Evolutionary conservation across 1,284 basidiomycete species (phyloP), one percentile per base, ranked within the genome.

Genomic region (Paramarasmius palmivorus): DNA sequence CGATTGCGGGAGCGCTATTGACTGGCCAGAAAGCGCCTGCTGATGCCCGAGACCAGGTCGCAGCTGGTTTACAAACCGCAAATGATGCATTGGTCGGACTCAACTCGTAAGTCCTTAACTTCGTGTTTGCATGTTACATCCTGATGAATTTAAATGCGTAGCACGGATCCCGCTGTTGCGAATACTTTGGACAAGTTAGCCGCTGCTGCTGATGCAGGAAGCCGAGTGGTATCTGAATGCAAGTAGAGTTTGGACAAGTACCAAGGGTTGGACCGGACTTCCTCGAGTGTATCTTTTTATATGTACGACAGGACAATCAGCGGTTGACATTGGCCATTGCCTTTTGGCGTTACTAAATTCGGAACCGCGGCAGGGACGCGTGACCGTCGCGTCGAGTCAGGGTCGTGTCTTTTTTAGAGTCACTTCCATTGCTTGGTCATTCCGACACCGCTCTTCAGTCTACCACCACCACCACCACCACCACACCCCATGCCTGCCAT

Each of bases 21-120:
- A 66, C 65, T 3, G 71, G 71, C 12, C 64, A 68, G 56, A 51
- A 63, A 7, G 69, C 73, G 0, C 71, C 73, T 14, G 71, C 72
- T 17, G 63, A 49, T 45, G 69, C 71, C 19, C 67, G 73, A 40
- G 59, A 63, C 55, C 68, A 71, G 57, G 70, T 71, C 23, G 55
- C 55, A 25, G 47, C 50, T 26, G 69, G 70, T 15, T 62, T 74
- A 15, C 60, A 64, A 59, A 54, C 58, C 8, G 65, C 70, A 17
- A 12, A 29, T n/a, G 29, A 42, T 14, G 55, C 55, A 6, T 37
- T 49, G 36, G 49, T 47, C 20, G 50, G 57, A 15, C 58, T 70
- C 45, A 63, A 55, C 36, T 68, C 68, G 70, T 70, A 44, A 52
- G 66, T 63, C 8, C 22, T 19, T 20, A 14, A 3, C 9, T 14